phyloP scores from a whole-genome alignment of 2,329 filamentous ascomycete genomes.

The Clarireedia hainanense region DNA sequence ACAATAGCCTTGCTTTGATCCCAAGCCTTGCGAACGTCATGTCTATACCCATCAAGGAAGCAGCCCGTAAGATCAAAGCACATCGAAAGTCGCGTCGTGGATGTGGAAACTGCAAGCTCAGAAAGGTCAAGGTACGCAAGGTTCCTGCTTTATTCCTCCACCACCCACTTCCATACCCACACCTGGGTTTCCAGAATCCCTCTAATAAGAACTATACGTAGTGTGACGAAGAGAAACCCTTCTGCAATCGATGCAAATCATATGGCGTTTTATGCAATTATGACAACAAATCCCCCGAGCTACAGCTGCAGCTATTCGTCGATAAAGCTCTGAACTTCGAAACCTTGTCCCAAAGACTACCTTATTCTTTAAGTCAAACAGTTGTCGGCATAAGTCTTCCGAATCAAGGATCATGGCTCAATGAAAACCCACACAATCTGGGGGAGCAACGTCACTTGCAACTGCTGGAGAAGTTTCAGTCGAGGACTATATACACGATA shows the following conservation, averaged over 20 bases:
- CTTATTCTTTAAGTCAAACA: neutral
- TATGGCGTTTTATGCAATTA: constrained; percentile 44
- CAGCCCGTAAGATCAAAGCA: constrained; percentile 16
- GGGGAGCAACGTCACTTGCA: constrained; percentile 24
- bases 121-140: constrained; percentile 41
- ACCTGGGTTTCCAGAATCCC: neutral
- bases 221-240: constrained; percentile 47
- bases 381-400: neutral
- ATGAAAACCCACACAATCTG: neutral
- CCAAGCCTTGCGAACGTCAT: neutral
- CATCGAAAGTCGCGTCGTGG: constrained; percentile 47
- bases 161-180: neutral
- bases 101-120: constrained; percentile 49
- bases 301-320: constrained; percentile 26
- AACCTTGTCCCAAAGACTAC: neutral
- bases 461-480: constrained; percentile 36
- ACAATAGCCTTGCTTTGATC: neutral
- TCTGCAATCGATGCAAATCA: constrained; percentile 39
- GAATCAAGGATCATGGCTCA: neutral
- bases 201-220: constrained; percentile 18
- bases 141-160: too few species aligned
- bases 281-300: constrained; percentile 25
- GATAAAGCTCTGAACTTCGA: constrained; percentile 18
- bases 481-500: constrained; percentile 35
- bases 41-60: neutral